Evolutionary conservation across 163 green algal genomes (phyloP), one percentile per base, ranked within the genome.

Genomic region (Scenedesmus sp.): DNA sequence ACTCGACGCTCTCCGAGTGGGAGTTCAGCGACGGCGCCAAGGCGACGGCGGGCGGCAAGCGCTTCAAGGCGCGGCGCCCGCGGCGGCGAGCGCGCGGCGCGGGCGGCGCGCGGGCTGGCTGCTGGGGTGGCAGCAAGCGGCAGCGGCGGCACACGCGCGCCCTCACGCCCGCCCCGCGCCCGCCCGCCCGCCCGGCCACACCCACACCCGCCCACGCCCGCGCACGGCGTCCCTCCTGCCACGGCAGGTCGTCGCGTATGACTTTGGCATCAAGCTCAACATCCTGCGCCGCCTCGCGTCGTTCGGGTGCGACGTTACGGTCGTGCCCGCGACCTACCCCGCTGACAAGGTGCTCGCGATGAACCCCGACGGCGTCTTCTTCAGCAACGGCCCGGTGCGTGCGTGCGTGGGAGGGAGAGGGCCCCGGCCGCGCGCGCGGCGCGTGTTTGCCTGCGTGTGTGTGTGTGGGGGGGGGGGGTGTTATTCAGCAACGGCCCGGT

Each of bases 191-290:
- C 50, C 4, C 39, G 7, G 39, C 39, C 39, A 47, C 10, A 10
- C 39, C 6, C 39, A 15, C 39, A 47, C 39, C 39, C 24, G 14
- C 22, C 24, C 50, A 6, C 20, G 24, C 50, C 45, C 15, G 45
- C 13, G 13, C n/a, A n/a, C n/a, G n/a, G n/a, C n/a, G n/a, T 22
- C 17, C 17, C 29, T 63, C 6, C 56, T 70, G 28, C 9, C 7
- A 34, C 28, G 70, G 39, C 87, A 97, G 88, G 84, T 98, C 1
- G 95, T 98, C 7, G 94, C 92, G 4, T 98, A 98, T 75, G 96
- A 99, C 86, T 99, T 97, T 86, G 96, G 96, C 84, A 96, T 98
- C 87, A 97, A 99, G 91, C 89, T 92, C 87, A 99, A 99, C 94
- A 99, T 99, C 84, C 86, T 99, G 87, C 88, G 94, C 42, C 91